Base-by-base conservation (phyloP, 352 stramenopile genomes). In the Pythium rhizo-oryzae region DNA sequence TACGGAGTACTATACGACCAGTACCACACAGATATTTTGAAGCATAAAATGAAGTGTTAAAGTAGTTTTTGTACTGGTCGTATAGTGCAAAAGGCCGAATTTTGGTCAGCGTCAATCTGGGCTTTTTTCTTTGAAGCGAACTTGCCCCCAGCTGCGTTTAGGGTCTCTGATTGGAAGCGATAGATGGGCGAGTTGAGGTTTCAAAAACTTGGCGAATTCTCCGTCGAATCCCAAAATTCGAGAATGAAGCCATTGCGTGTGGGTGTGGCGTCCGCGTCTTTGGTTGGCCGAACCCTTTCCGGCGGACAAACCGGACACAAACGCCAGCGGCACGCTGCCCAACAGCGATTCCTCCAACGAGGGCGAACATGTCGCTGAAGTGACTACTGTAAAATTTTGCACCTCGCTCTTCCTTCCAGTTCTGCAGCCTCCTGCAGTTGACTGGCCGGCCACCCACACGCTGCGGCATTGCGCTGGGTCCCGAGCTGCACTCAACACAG, bases 101-200 rank as follows among this genome's bases (percentile, higher is more conserved):
- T 15, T 47, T 41, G 9, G 18, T 47, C 12, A n/a, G 15, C 41
- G 41, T 47, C 41, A 47, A 51, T 51, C 44, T 51, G 24, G 7
- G 19, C 44, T 51, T 9, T 25, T 51, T 51, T 51, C 44, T 51
- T 51, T 51, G 44, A 51, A 28, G 44, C 21, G 44, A 51, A 51
- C 44, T 51, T 51, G 44, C 19, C 19, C 19, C 44, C 7, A 7
- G 4, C 8, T 1, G 44, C 1, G 44, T 28, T 28, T 51, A 51
- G 44, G 44, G 44, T 51, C 44, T 51, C 39, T 13, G 4, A 4
- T 46, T 46, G 39, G 21, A 51, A 24, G 13, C 13, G 13, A 49
- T 49, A 25, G 44, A 51, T 51, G n/a, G 44, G 21, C 8, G 2
- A 51, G 13, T 47, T 51, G 44, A 51, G 44, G 44, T 47, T 18